phyloP scores from a whole-genome alignment of 2,329 filamentous ascomycete species.

The Xylaria sp. region DNA sequence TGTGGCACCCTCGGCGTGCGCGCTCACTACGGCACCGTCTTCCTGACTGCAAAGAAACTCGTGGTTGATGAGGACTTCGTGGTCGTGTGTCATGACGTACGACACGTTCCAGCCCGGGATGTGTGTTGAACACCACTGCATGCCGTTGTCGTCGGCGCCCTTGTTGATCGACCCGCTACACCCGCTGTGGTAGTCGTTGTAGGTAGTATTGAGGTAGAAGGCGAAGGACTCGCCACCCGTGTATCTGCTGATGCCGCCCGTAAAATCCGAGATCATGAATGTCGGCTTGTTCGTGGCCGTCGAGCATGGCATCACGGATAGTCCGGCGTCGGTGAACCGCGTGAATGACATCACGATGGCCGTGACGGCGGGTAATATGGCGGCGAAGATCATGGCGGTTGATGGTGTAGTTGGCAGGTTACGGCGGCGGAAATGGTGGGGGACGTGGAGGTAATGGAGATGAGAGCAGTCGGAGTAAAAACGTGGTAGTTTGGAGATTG shows the following conservation, averaged over 20 bases:
- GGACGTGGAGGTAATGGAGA: neutral
- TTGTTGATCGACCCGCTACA: constrained; percentile 34
- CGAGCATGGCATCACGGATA: constrained; percentile 33
- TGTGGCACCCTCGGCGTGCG: constrained; percentile 34
- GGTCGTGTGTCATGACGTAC: constrained; percentile 34
- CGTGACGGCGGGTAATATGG: constrained; percentile 34
- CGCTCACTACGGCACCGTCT: constrained; percentile 30
- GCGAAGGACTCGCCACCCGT: constrained; percentile 38
- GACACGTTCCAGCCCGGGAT: constrained; percentile 39
- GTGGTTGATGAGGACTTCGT: constrained; percentile 34
- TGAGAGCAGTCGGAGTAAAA: neutral
- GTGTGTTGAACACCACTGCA: constrained; percentile 36
- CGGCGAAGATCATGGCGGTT: constrained; percentile 33
- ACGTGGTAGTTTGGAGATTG: neutral
- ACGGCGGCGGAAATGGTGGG: neutral
- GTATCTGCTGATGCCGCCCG: constrained; percentile 36
- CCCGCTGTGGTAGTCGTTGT: constrained; percentile 38
- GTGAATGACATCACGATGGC: constrained; percentile 37
- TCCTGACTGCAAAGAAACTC: constrained; percentile 34
- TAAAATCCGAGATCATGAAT: constrained; percentile 37
- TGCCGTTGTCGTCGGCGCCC: constrained; percentile 32
- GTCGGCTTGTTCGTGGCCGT: constrained; percentile 8
- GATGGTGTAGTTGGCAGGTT: neutral
- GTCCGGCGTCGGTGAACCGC: constrained; percentile 29
- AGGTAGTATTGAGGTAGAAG: constrained; percentile 38